phyloP scores from a whole-genome alignment of 805 yeast genomes.

The Nakazawaea ernobii region DNA sequence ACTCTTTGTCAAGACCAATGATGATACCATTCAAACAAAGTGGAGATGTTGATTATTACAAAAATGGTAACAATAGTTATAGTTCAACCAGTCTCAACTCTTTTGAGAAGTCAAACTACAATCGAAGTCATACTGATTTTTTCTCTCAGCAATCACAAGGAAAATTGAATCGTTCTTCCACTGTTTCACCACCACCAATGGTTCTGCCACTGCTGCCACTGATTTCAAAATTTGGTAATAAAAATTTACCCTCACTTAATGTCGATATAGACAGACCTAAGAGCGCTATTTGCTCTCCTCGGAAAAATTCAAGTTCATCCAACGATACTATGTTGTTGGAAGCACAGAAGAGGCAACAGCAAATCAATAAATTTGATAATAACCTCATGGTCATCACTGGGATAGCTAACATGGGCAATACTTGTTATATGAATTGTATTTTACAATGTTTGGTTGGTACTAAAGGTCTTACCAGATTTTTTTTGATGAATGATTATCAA shows the following conservation, averaged over 20 bases:
- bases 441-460: slow-evolving; percentile 83
- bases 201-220: not conserved
- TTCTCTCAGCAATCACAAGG: slow-evolving; percentile 2
- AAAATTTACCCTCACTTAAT: not conserved
- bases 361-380: slow-evolving; percentile 6
- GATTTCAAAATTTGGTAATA: not conserved
- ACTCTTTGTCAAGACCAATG: slow-evolving; percentile 1
- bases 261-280: slow-evolving; percentile 2
- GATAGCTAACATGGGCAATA: slow-evolving; percentile 75
- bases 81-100: not conserved
- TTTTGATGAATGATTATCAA: slow-evolving; percentile 54
- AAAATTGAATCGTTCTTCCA: not conserved
- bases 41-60: not conserved
- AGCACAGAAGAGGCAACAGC: slow-evolving; percentile 7
- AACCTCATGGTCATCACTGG: slow-evolving; percentile 54
- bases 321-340: not conserved
- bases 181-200: not conserved
- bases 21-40: not conserved
- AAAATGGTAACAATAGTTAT: not conserved
- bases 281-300: slow-evolving; percentile 4
- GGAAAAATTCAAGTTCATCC: not conserved
- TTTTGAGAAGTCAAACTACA: slow-evolving; percentile 1
- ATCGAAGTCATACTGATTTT: slow-evolving; percentile 8
- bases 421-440: slow-evolving; percentile 89
- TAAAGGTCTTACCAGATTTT: slow-evolving; percentile 55